These are phyloP conservation scores for Dothiorella sarmentorum DNA, from an alignment of 2,329 filamentous ascomycete species.

Conservation along the genomic window DNA sequence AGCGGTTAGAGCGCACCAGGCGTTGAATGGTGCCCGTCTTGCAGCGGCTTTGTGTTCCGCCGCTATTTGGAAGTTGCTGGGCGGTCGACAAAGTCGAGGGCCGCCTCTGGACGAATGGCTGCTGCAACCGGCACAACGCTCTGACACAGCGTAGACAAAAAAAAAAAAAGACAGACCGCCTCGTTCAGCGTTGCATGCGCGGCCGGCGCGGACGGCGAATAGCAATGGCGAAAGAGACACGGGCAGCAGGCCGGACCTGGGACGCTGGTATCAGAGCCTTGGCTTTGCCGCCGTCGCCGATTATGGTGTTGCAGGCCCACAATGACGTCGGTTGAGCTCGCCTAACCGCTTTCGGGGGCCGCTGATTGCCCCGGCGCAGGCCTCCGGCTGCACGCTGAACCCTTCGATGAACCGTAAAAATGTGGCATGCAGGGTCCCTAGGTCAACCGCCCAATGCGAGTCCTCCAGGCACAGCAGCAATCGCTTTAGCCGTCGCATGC, in stretches of 20 bases:
- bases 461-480: background rate
- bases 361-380: conserved; percentile 5
- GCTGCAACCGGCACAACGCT: background rate
- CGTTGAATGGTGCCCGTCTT: background rate
- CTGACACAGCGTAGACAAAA: background rate
- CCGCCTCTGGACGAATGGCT: background rate
- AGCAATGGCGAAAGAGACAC: conserved; percentile 1
- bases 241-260: conserved; percentile 8
- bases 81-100: background rate
- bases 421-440: conserved; percentile 4
- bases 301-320: conserved; percentile 16
- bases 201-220: background rate
- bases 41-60: conserved; percentile 2
- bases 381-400: background rate
- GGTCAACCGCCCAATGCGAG: background rate
- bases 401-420: conserved; percentile 8
- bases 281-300: conserved; percentile 9
- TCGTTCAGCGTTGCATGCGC: conserved; percentile 12
- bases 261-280: conserved; percentile 11
- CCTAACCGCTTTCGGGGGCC: conserved; percentile 14
- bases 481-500: background rate
- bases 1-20: background rate
- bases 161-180: conserved; percentile 1
- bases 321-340: conserved; percentile 13
- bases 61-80: background rate